Evolutionary conservation across 495 filamentous ascomycete species (phyloP), one percentile per base, ranked within the genome.

Genomic region (Friedmanniomyces simplex): DNA sequence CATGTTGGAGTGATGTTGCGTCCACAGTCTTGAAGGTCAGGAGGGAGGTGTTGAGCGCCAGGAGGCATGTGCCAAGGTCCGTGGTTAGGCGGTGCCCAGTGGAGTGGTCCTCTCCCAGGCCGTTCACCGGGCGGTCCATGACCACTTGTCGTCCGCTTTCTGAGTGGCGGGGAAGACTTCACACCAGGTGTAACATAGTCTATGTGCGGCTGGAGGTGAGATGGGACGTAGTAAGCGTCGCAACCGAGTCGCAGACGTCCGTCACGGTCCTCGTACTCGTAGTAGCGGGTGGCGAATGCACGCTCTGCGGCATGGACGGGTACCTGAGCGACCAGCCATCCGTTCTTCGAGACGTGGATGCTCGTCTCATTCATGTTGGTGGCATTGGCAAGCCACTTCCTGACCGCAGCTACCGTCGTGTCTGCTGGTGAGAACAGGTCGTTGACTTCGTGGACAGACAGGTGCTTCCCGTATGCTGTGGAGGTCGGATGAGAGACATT

Each of bases 171-270:
- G 1, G 43, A 54, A 10, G 54, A 34, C 20, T 56, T 50, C 1
- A 57, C 54, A 14, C 58, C 57, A 22, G 62, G 62, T 26, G 22
- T 54, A 48, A 64, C 36, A 41, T 36, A 64, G 28, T 64, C 62
- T 7, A 64, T 41, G 30, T 64, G 59, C 16, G 10, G 16, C 22
- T 22, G 45, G 0, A 64, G 2, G 37, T 61, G 58, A 0, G 22
- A 46, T 13, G 62, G 62, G 1, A 64, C 18, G 21, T 16, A 56
- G 58, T 64, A 64, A 1, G 24, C 11, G 26, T 59, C 56, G 36
- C 56, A 59, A 22, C 56, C 50, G 42, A 59, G 26, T 22, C 55
- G 53, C 12, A 48, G 5, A 32, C 14, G 16, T 11, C 54, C 41
- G 16, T 45, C 28, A 2, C 11, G 12, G 16, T 34, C 21, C n/a